Evolutionary conservation across 768 basidiomycete species (phyloP), one percentile per base, ranked within the genome.

Genomic region (Termitomyces sp.): DNA sequence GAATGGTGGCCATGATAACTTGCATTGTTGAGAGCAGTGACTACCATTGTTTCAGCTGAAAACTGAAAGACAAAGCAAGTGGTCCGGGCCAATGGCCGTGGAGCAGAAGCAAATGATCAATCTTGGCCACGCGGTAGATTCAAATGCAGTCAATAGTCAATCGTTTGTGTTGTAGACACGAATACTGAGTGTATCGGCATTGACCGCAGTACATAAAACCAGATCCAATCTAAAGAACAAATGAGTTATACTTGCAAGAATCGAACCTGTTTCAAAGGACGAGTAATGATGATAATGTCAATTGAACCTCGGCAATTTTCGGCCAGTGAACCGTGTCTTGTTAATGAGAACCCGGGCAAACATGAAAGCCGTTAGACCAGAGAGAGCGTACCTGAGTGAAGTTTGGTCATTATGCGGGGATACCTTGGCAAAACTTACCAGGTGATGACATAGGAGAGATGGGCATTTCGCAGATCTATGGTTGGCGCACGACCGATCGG

Each of bases 391-490:
- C 96, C 96, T 97, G 67, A 45, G 18, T 20, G 20, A 16, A 16
- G 58, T 20, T 58, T 24, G 62, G 45, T 46, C 48, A 48, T 38
- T 36, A 49, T 15, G 15, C 44, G 24, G 15, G 0, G 56, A 36
- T 57, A 50, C 59, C 39, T 48, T 18, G 22, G 15, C 36, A 54
- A 38, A 44, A 53, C 39, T 69, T 70, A 95, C 97, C 97, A 99
- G 12, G 96, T 99, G 15, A 91, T 84, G 4, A 97, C 93, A 75
- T 99, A 99, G 12, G 94, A 95, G 7, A 92, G 81, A 76, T 99
- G 97, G 40, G 93, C 86, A 73, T 99, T 99, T 52, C 97, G 83
- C 49, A 99, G 76, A 68, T 98, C 94, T 28, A 98, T 86, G 2
- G 85, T 84, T 4, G 94, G 84, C 24, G 88, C 74, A 54, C 94